Conservation (phyloP, 208 protist species). For the Trypanosoma scelopori region DNA sequence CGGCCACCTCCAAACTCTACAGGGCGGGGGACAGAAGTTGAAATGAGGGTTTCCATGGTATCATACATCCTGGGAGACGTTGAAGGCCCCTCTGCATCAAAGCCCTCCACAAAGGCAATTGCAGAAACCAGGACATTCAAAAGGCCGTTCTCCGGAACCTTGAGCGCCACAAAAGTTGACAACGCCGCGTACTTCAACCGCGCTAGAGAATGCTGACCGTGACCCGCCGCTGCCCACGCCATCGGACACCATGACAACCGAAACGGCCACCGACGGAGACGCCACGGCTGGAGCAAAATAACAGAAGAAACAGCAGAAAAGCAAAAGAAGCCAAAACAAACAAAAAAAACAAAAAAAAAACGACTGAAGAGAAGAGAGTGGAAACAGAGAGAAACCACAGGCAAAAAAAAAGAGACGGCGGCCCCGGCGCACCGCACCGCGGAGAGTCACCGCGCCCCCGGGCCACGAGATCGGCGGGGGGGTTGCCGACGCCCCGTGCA, state of each 20-base stretch:
- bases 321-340: neutral
- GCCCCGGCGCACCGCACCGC: too few species aligned
- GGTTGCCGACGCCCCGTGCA: too few species aligned
- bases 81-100: slow-evolving; percentile 13
- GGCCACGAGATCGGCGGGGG: too few species aligned
- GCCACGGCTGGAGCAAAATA: too few species aligned
- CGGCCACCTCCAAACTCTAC: neutral
- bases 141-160: slow-evolving; percentile 4
- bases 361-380: too few species aligned
- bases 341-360: too few species aligned
- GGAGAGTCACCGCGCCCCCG: too few species aligned
- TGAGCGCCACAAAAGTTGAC: slow-evolving; percentile 11
- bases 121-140: slow-evolving; percentile 22
- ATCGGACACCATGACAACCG: neutral
- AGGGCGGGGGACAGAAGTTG: slow-evolving; percentile 2
- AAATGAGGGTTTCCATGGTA: neutral
- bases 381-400: neutral
- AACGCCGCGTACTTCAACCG: slow-evolving; percentile 21
- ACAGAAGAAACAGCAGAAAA: neutral
- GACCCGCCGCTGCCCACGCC: neutral
- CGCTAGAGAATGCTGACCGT: slow-evolving; percentile 25
- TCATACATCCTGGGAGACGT: slow-evolving; percentile 8
- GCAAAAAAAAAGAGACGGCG: slow-evolving; percentile 4
- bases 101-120: slow-evolving; percentile 29
- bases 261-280: too few species aligned